Evolutionary conservation across 2,329 filamentous ascomycete species (phyloP).

Genomic region (Fusarium coicis): DNA sequence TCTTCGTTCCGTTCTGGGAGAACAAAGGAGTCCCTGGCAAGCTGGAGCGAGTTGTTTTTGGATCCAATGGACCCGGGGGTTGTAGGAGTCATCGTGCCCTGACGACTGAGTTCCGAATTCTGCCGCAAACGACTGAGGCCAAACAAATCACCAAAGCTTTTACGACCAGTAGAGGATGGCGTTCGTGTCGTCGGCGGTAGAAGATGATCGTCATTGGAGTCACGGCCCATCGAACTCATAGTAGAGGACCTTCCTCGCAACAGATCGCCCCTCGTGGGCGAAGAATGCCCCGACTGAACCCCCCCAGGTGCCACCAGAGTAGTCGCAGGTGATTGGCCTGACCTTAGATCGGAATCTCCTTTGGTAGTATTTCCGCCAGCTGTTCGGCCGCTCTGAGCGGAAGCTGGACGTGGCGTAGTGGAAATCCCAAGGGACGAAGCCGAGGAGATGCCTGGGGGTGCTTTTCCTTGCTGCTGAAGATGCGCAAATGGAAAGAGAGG

Average conservation of each 20-base stretch:
- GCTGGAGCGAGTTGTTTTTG: conserved; percentile 84
- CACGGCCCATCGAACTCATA: conserved; percentile 81
- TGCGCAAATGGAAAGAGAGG: conserved; percentile 87
- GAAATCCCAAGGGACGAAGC: conserved; percentile 54
- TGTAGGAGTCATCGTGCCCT: conserved; percentile 74
- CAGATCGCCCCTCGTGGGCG: conserved; percentile 69
- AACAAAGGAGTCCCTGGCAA: conserved; percentile 75
- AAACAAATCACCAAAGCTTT: conserved; percentile 92
- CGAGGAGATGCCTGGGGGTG: conserved; percentile 51
- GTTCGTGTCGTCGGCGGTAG: conserved; percentile 76
- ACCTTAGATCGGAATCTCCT: conserved; percentile 28
- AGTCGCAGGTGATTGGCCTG: conserved; percentile 56
- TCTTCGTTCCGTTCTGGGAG: conserved; percentile 85
- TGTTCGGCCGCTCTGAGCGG: conserved; percentile 48
- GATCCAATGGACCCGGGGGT: conserved; percentile 78
- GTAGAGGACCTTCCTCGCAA: conserved; percentile 87
- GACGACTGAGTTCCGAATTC: conserved; percentile 78
- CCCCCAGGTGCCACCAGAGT: conserved; percentile 56
- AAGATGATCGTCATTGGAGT: conserved; percentile 76
- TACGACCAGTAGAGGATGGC: conserved; percentile 89
- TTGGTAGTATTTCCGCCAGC: conserved; percentile 33
- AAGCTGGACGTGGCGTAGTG: conserved; percentile 50
- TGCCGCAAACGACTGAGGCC: conserved; percentile 82
- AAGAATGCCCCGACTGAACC: conserved; percentile 72
- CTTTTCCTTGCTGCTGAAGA: conserved; percentile 76